These are phyloP conservation scores for Glycine soja DNA, from an alignment of 306 rosid species.

Conservation along the genomic window DNA sequence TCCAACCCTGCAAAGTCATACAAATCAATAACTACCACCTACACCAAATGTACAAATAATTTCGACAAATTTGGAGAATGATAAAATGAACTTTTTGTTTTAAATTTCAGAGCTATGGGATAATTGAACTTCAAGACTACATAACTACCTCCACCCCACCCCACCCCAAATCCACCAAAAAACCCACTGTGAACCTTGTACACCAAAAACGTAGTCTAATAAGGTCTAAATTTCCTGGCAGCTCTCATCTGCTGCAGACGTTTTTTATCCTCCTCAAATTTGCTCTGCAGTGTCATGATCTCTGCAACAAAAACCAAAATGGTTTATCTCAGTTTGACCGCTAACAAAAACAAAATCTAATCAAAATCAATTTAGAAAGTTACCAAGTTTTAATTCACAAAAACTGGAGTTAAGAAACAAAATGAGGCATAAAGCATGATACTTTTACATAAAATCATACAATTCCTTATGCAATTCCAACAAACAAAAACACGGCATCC, in stretches of 20 bases:
- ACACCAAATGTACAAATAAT: background rate
- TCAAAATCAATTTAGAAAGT: background rate
- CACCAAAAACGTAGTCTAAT: conserved; percentile 48
- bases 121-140: conserved; percentile 1
- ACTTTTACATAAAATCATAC: background rate
- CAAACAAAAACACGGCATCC: background rate
- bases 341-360: background rate
- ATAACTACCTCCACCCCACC: background rate
- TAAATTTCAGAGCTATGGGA: background rate
- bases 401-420: background rate
- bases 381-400: background rate
- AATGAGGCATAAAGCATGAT: background rate
- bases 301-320: conserved; percentile 63
- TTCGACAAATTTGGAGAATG: conserved; percentile 20
- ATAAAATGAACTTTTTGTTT: background rate
- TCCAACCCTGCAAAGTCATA: conserved; percentile 9
- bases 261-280: conserved; percentile 84
- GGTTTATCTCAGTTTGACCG: conserved; percentile 40
- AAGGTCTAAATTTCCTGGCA: conserved; percentile 87
- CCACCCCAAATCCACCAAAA: background rate
- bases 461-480: background rate
- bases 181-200: background rate
- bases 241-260: conserved; percentile 86
- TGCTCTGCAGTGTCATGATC: conserved; percentile 79
- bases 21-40: background rate